Base-by-base conservation (phyloP, 2,329 filamentous ascomycete genomes). In the Drechmeria coniospora region DNA sequence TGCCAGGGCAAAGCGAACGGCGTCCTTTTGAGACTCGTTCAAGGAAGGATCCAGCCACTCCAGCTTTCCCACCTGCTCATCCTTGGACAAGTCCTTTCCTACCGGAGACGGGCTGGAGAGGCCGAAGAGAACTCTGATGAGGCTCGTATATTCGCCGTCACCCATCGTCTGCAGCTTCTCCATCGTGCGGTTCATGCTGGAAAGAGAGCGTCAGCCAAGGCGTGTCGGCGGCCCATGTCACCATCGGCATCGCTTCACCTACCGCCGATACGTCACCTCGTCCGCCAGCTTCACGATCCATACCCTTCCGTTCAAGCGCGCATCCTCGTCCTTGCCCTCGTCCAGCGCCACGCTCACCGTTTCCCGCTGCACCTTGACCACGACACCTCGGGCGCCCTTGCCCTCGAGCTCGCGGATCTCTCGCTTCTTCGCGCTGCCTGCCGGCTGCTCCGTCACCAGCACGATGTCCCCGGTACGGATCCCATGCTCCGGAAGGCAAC, bases 1-100 rank as follows among this genome's bases (percentile, higher is more conserved):
- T 6, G 76, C 78, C 29, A 98, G 57, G 0, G 87, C 84, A 46
- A 95, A 98, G n/a, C 71, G 55, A 32, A 79, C 72, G 11, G 74
- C 74, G 31, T 75, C 68, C 39, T 74, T 76, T 44, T 79, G 74
- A 9, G 68, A 73, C 9, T 72, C 65, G 41, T 79, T 78, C 14
- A 79, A 54, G 11, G 57, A 63, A 11, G 62, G 59, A 39, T 78
- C 70, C 31, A 74, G 44, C 72, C 72, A 79, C 23, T 68, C 56
- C 6, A 77, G 49, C 21, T 53, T 54, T 6, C 51, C 56, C 23
- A 54, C 43, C 13, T 58, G 52, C 23, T 64, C 56, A 28, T 65
- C 59, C 0, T 45, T 36, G 2, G 33, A 35, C 10, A 63, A 39
- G 30, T 66, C 52, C 5, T 40, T 34, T 1, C 62, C 46, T 1